A percentile compares a stretch with the other conserved stretches of the same genome.
These are phyloP conservation scores for Microstegium vimineum DNA, from an alignment of 176 grass and related monocot species.

Conservation along the genomic window DNA sequence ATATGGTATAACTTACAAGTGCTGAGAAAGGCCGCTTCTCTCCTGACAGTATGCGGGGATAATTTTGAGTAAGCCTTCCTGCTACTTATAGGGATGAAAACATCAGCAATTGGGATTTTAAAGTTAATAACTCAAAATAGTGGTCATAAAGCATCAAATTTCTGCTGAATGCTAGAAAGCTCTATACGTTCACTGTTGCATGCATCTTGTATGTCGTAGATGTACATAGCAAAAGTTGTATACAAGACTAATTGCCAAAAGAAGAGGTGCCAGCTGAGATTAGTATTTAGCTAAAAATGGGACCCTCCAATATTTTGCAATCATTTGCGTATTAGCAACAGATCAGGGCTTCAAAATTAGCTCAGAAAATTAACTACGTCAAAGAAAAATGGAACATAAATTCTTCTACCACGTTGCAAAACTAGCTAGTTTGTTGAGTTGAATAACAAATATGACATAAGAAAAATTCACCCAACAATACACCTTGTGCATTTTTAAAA, in stretches of 20 bases:
- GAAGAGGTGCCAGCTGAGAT: no score
- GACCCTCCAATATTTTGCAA: no score
- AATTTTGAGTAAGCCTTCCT: slow-evolving; percentile 17
- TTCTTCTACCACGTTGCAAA: no score
- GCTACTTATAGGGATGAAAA: slow-evolving; percentile 8
- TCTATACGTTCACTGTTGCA: background rate
- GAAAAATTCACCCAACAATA: no score
- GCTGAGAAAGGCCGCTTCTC: slow-evolving; percentile 24
- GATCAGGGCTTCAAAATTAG: no score
- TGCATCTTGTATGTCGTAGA: background rate
- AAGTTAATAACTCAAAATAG: background rate
- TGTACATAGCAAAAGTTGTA: background rate
- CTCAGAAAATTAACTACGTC: no score
- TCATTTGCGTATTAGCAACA: no score
- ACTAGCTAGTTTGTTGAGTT: no score
- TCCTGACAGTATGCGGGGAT: slow-evolving; percentile 1
- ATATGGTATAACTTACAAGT: slow-evolving; percentile 13
- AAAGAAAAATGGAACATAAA: no score
- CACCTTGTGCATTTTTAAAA: no score
- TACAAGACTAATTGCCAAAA: background rate
- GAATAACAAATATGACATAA: no score
- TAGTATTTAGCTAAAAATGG: no score
- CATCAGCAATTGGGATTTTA: background rate
- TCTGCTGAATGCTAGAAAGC: background rate
- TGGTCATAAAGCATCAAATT: background rate